A percentile compares a stretch with the other conserved stretches of the same genome.
Evolutionary conservation across 2,329 filamentous ascomycete genomes (phyloP).

Genomic region (Curvularia verruculosa): DNA sequence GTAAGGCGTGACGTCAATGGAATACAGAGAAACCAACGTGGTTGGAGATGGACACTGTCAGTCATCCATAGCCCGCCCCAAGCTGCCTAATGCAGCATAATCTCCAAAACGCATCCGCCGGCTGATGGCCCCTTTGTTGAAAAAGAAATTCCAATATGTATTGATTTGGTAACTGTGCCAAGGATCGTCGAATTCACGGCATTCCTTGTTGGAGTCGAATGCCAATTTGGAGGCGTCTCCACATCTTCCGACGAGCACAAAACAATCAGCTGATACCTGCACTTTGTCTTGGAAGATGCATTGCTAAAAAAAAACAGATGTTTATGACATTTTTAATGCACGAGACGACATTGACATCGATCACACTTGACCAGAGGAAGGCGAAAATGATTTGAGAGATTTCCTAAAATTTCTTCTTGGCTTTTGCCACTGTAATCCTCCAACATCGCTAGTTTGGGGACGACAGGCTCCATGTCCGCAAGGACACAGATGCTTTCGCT

Average conservation of each 20-base stretch:
- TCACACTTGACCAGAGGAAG: neutral
- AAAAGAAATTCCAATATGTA: neutral
- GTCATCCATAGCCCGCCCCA: neutral
- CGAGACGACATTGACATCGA: neutral
- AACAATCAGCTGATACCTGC: neutral
- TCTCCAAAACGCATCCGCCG: neutral
- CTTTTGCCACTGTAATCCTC: neutral
- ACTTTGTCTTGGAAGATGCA: neutral
- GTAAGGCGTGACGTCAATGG: conserved; percentile 5
- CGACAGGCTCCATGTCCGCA: neutral
- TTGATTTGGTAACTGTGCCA: neutral
- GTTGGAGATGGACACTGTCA: neutral
- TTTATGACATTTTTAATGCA: neutral
- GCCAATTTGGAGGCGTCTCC: neutral
- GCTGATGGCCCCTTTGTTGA: neutral
- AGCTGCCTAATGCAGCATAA: neutral
- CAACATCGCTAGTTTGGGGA: neutral
- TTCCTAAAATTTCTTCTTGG: neutral
- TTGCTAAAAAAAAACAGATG: neutral
- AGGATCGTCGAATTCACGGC: neutral
- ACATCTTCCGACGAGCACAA: neutral
- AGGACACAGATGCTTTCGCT: neutral
- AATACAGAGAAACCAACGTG: neutral
- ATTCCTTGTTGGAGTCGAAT: neutral
- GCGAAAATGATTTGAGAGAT: neutral